phyloP scores from a whole-genome alignment of 768 basidiomycete species.

The Gloeophyllum trabeum region DNA sequence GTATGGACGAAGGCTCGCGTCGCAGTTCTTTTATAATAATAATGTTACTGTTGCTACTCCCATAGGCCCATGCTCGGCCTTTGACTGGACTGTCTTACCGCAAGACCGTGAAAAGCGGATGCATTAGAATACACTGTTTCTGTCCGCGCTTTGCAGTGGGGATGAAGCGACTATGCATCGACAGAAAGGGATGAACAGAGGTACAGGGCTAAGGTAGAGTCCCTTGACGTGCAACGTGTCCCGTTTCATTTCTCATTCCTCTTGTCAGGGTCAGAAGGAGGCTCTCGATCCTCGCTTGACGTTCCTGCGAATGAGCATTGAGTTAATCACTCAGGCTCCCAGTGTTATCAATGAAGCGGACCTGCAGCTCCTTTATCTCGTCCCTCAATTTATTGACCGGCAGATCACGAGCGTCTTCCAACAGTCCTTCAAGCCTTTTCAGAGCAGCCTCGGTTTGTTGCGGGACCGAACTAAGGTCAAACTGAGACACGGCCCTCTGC shows the following conservation, averaged over 20 bases:
- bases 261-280: slow-evolving; percentile 16
- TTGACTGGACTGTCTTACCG: no score
- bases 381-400: slow-evolving; percentile 60
- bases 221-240: no score
- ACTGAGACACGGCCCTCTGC: neutral
- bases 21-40: no score
- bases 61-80: no score
- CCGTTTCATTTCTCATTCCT: slow-evolving; percentile 7
- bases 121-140: no score
- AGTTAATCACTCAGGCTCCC: neutral
- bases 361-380: slow-evolving; percentile 79
- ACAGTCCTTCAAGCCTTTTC: slow-evolving; percentile 43
- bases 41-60: no score
- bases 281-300: slow-evolving; percentile 17
- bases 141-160: no score
- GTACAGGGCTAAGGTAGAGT: no score
- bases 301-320: slow-evolving; percentile 6
- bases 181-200: no score
- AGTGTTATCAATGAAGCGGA: slow-evolving; percentile 11
- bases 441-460: slow-evolving; percentile 32
- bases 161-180: no score
- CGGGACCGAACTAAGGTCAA: slow-evolving; percentile 3
- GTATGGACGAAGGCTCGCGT: no score
- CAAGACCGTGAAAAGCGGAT: no score
- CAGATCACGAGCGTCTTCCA: slow-evolving; percentile 52